Evolutionary conservation across 768 basidiomycete genomes (phyloP).

Genomic region (Suillus plorans): DNA sequence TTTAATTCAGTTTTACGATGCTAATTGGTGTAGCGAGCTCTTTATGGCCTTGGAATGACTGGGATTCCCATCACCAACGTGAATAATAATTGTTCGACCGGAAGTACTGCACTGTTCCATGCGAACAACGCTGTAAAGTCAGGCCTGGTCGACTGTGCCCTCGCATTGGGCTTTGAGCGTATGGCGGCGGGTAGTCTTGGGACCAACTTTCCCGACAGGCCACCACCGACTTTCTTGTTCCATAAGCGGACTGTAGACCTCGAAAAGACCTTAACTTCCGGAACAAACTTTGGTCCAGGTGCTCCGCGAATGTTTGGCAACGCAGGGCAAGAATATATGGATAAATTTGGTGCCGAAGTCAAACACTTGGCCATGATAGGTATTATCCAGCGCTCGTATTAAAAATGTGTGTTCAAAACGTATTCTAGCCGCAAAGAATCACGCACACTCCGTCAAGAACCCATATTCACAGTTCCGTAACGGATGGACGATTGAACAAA

Average conservation of each 20-base stretch:
- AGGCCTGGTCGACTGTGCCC: constrained; percentile 68
- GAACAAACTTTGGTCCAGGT: constrained; percentile 65
- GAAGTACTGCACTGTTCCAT: constrained; percentile 73
- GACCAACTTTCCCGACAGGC: constrained; percentile 57
- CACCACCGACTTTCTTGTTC: constrained; percentile 49
- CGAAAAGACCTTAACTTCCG: constrained; percentile 43
- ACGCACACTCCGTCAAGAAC: constrained; percentile 78
- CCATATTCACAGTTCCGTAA: constrained; percentile 85
- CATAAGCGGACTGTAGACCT: constrained; percentile 43
- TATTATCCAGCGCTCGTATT: constrained; percentile 21
- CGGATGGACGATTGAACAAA: constrained; percentile 73
- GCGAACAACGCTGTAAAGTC: constrained; percentile 71
- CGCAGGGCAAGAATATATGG: constrained; percentile 72
- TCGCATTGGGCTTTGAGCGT: constrained; percentile 86
- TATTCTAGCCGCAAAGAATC: constrained; percentile 68
- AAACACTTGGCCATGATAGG: constrained; percentile 78
- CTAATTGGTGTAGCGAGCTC: constrained; percentile 50
- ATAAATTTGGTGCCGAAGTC: constrained; percentile 66
- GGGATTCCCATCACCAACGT: constrained; percentile 84
- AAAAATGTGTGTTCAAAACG: constrained; percentile 12
- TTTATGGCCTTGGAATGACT: constrained; percentile 83
- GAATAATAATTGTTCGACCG: constrained; percentile 87
- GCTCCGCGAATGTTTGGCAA: constrained; percentile 77
- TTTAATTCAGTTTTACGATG: background rate
- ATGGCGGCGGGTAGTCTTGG: constrained; percentile 77